Conservation (phyloP, 441 rosid genomes). For the Metrosideros polymorpha region DNA sequence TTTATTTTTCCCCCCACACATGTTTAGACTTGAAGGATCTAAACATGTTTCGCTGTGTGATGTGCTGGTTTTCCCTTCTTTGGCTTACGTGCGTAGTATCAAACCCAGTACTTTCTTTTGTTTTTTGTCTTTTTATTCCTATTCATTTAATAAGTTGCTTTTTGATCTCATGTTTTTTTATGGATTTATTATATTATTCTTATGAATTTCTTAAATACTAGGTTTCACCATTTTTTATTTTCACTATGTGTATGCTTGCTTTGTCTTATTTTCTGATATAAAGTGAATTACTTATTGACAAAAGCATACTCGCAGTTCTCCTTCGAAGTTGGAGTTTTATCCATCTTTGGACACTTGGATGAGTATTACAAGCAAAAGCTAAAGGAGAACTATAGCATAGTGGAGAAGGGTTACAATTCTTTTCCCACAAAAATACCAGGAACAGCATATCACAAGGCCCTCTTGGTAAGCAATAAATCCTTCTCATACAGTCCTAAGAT, state of each 20-base stretch:
- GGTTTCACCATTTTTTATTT: neutral
- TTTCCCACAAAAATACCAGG: constrained; percentile 69
- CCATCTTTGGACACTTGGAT: constrained; percentile 64
- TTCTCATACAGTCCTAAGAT: neutral
- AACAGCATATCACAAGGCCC: constrained; percentile 67
- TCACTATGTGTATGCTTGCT: neutral
- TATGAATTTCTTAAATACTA: neutral
- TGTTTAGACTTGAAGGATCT: neutral
- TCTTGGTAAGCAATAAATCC: constrained; percentile 30
- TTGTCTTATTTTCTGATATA: neutral
- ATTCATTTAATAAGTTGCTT: neutral
- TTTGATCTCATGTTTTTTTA: neutral
- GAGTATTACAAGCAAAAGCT: constrained; percentile 36
- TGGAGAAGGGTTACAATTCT: constrained; percentile 86
- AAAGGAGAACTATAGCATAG: constrained; percentile 46
- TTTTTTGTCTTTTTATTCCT: neutral
- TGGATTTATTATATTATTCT: neutral
- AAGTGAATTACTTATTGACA: neutral
- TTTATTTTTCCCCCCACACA: too few species aligned
- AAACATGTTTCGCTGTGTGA: neutral
- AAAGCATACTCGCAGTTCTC: constrained; percentile 33
- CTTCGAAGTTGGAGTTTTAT: constrained; percentile 71
- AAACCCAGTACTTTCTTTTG: neutral
- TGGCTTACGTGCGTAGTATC: neutral
- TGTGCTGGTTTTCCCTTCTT: neutral